Percentiles rank a stretch among this genome's conserved stretches.
Evolutionary conservation across 2,329 filamentous ascomycete genomes (phyloP).

Genomic region (Pseudocercospora fuligena): DNA sequence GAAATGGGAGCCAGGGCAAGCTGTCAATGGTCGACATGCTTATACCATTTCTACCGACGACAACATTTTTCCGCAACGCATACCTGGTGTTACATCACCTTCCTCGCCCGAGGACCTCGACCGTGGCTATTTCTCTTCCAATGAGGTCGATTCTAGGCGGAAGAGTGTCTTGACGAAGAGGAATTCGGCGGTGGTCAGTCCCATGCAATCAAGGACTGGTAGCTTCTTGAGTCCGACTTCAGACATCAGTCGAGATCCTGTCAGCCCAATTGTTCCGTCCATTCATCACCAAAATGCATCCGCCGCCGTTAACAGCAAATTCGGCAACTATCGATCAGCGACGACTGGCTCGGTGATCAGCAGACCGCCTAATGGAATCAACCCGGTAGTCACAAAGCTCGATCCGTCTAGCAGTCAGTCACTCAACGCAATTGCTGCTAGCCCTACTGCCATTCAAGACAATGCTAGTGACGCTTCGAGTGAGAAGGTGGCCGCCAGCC

Average conservation of each 20-base stretch:
- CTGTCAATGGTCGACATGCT: slow-evolving; percentile 28
- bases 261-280: slow-evolving; percentile 26
- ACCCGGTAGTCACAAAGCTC: slow-evolving; percentile 63
- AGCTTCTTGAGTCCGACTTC: slow-evolving; percentile 51
- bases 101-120: slow-evolving; percentile 66
- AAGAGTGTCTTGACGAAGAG: slow-evolving; percentile 75
- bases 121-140: slow-evolving; percentile 90
- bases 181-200: slow-evolving; percentile 43
- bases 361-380: slow-evolving; percentile 47
- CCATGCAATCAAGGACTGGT: slow-evolving; percentile 63
- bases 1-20: slow-evolving; percentile 52
- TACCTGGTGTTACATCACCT: slow-evolving; percentile 39
- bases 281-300: slow-evolving; percentile 28
- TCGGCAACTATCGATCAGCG: slow-evolving; percentile 34
- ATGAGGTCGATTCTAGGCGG: slow-evolving; percentile 67
- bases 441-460: slow-evolving; percentile 27
- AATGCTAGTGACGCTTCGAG: slow-evolving; percentile 55
- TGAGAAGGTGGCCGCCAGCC: slow-evolving; percentile 32
- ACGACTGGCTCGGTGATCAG: slow-evolving; percentile 32
- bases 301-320: slow-evolving; percentile 33
- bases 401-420: slow-evolving; percentile 53
- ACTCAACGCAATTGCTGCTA: slow-evolving; percentile 29
- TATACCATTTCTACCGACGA: slow-evolving; percentile 33
- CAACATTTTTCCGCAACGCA: slow-evolving; percentile 29
- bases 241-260: slow-evolving; percentile 18